phyloP scores from a whole-genome alignment of 2,329 filamentous ascomycete species.

The Pyricularia sp. region DNA sequence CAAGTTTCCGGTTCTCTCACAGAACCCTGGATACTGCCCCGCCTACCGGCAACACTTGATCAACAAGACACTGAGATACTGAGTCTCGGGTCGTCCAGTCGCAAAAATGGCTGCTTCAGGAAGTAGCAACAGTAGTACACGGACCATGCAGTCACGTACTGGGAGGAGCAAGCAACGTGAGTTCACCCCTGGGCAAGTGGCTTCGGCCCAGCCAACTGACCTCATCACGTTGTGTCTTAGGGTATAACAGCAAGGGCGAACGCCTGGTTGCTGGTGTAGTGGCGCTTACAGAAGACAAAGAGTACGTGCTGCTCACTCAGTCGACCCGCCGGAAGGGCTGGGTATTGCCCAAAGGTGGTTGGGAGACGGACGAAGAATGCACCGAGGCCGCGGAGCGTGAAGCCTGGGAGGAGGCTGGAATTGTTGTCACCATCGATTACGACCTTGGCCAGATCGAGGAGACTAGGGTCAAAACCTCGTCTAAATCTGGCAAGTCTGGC shows the following conservation, averaged over 20 bases:
- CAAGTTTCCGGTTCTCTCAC: not conserved
- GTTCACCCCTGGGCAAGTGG: slow-evolving; percentile 26
- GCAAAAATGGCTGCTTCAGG: slow-evolving; percentile 9
- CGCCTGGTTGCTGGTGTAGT: slow-evolving; percentile 93
- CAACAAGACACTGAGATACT: not conserved
- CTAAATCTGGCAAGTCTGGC: slow-evolving; percentile 35
- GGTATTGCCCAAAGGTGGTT: slow-evolving; percentile 96
- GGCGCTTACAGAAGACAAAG: slow-evolving; percentile 76
- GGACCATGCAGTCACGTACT: slow-evolving; percentile 63
- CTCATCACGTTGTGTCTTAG: slow-evolving; percentile 35
- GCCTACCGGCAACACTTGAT: not conserved
- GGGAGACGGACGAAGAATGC: slow-evolving; percentile 90
- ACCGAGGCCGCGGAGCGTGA: slow-evolving; percentile 79
- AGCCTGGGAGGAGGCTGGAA: slow-evolving; percentile 97
- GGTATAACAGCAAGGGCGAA: slow-evolving; percentile 87
- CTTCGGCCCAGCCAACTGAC: slow-evolving; percentile 12
- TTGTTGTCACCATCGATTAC: slow-evolving; percentile 72
- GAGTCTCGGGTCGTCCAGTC: not conserved
- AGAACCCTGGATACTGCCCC: not conserved
- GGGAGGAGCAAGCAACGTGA: slow-evolving; percentile 75
- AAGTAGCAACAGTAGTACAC: slow-evolving; percentile 21
- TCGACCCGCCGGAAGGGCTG: slow-evolving; percentile 84
- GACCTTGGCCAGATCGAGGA: slow-evolving; percentile 84
- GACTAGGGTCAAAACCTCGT: slow-evolving; percentile 64
- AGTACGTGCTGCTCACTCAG: slow-evolving; percentile 86